phyloP scores from a whole-genome alignment of 805 yeast species.

The Saccharomyces jurei region DNA sequence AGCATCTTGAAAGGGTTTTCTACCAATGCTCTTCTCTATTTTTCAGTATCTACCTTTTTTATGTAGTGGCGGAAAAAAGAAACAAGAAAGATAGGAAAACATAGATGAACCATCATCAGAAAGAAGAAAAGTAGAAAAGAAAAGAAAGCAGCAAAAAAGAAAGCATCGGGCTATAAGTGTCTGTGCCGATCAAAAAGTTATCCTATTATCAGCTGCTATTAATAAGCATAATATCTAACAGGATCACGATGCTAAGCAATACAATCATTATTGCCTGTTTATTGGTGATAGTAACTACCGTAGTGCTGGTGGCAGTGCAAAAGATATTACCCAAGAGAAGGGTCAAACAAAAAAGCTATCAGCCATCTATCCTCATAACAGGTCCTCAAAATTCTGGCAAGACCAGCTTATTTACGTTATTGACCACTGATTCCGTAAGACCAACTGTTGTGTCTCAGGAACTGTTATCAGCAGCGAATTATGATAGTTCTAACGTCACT shows the following conservation, averaged over 20 bases:
- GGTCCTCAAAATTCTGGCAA: conserved; percentile 66
- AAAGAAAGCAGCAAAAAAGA: background rate
- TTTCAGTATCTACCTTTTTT: background rate
- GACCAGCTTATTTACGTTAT: conserved; percentile 33
- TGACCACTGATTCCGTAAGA: conserved; percentile 25
- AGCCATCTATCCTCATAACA: conserved; percentile 52
- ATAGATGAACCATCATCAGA: background rate
- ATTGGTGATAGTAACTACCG: conserved; percentile 14
- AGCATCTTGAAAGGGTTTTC: background rate
- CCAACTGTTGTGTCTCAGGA: conserved; percentile 46
- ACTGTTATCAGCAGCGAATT: conserved; percentile 33
- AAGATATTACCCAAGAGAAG: background rate
- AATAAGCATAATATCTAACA: background rate
- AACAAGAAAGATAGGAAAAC: background rate
- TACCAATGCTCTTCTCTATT: background rate
- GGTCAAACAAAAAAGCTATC: conserved; percentile 1
- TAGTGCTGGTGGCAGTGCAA: background rate
- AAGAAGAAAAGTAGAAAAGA: background rate
- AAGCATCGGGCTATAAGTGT: background rate
- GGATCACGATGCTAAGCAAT: conserved; percentile 7
- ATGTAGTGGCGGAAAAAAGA: background rate
- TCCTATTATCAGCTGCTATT: background rate
- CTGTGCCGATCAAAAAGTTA: background rate
- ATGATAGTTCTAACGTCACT: conserved; percentile 35
- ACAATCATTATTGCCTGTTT: conserved; percentile 12